phyloP scores from a whole-genome alignment of 2,329 filamentous ascomycete genomes.

The Epichloe gansuensis region DNA sequence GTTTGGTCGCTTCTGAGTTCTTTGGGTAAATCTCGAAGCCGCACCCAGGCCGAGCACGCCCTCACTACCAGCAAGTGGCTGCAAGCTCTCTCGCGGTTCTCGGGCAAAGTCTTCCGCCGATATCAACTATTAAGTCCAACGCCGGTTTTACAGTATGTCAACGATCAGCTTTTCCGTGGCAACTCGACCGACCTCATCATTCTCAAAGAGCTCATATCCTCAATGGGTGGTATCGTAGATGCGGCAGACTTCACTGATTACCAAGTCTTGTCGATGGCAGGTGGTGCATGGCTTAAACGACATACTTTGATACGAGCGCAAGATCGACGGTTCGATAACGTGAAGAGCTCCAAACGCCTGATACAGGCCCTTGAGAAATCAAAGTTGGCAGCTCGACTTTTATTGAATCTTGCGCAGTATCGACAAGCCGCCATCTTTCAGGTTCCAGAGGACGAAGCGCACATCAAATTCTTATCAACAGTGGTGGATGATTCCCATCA shows the following conservation, averaged over 20 bases:
- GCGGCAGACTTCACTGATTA: constrained; percentile 79
- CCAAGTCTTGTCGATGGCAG: constrained; percentile 79
- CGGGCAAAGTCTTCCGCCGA: constrained; percentile 77
- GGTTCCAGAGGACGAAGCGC: constrained; percentile 56
- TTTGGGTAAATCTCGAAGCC: constrained; percentile 49
- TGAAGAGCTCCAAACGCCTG: constrained; percentile 64
- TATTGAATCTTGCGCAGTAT: constrained; percentile 87
- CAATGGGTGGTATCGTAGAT: constrained; percentile 88
- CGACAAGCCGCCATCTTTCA: constrained; percentile 76
- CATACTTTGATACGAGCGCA: constrained; percentile 70
- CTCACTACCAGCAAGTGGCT: constrained; percentile 84
- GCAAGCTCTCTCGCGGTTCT: constrained; percentile 78
- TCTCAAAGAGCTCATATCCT: constrained; percentile 75
- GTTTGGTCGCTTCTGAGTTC: constrained; percentile 84
- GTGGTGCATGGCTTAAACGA: constrained; percentile 65
- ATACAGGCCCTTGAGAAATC: constrained; percentile 69
- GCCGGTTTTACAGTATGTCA: constrained; percentile 82
- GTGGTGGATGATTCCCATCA: constrained; percentile 85
- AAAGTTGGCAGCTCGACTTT: constrained; percentile 64
- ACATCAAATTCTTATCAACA: constrained; percentile 80
- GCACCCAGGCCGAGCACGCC: constrained; percentile 49
- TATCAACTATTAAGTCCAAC: constrained; percentile 75
- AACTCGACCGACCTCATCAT: constrained; percentile 88
- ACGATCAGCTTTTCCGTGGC: constrained; percentile 66
- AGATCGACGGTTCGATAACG: constrained; percentile 69